phyloP scores from a whole-genome alignment of 208 protist species.

The Naegleria fowleri region DNA sequence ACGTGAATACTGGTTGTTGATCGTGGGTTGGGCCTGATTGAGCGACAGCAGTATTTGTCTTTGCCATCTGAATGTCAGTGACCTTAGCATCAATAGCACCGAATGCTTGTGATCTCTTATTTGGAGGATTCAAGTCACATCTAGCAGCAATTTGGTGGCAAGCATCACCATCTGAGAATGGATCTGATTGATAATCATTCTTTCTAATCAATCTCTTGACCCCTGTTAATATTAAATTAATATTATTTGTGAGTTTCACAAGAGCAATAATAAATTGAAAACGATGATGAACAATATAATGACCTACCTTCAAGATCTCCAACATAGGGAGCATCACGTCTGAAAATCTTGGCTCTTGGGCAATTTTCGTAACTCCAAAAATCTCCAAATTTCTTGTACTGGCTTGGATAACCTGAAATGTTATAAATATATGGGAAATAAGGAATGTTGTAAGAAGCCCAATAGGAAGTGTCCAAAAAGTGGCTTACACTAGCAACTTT shows the following conservation, averaged over 20 bases:
- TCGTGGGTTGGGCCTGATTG: conserved; percentile 39
- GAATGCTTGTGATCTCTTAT: conserved; percentile 30
- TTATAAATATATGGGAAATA: conserved; percentile 63
- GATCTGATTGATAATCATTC: conserved; percentile 63
- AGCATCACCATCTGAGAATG: conserved; percentile 44
- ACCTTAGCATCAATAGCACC: conserved; percentile 54
- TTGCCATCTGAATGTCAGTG: conserved; percentile 31
- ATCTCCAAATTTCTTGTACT: conserved; percentile 38
- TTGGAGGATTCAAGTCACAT: conserved; percentile 44
- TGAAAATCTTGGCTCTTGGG: conserved; percentile 59
- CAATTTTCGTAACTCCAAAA: conserved; percentile 53
- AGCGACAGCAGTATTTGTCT: not conserved
- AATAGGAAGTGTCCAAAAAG: conserved; percentile 51
- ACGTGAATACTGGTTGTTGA: conserved; percentile 34
- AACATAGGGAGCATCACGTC: conserved; percentile 45
- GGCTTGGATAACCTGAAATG: conserved; percentile 49
- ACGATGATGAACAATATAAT: not conserved
- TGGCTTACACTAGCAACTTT: conserved; percentile 53
- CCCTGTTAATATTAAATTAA: not conserved
- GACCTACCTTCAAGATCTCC: not conserved
- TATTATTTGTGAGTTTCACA: not conserved
- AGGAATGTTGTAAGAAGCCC: conserved; percentile 72
- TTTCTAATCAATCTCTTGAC: conserved; percentile 42
- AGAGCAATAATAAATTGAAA: not conserved
- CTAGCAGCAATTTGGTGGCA: conserved; percentile 39